Percentiles rank a stretch among this genome's conserved stretches.
Conservation (phyloP, 1,139 yeast species). For the Zygoascus sp. region DNA sequence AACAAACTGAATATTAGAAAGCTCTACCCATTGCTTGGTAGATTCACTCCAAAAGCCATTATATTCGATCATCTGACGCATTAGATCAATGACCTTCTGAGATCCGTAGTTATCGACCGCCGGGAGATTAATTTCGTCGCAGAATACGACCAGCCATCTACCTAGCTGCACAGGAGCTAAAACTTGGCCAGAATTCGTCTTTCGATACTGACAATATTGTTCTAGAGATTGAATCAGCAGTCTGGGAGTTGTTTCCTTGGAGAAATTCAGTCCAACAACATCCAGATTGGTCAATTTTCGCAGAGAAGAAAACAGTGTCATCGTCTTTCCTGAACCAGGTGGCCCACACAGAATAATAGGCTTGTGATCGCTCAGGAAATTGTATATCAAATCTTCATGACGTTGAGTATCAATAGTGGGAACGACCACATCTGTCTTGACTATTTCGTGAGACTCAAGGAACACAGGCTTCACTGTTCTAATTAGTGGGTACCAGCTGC, state of each 20-base stretch:
- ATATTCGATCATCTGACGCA: slow-evolving; percentile 71
- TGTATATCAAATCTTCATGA: slow-evolving; percentile 58
- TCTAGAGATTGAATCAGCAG: slow-evolving; percentile 63
- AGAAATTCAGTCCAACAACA: slow-evolving; percentile 69
- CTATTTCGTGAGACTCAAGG: slow-evolving; percentile 61
- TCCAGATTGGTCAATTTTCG: slow-evolving; percentile 55
- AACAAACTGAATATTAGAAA: slow-evolving; percentile 72
- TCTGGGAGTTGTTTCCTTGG: slow-evolving; percentile 71
- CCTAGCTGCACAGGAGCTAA: slow-evolving; percentile 61
- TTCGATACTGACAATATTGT: slow-evolving; percentile 63
- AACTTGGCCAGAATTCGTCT: slow-evolving; percentile 47
- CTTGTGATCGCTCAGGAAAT: slow-evolving; percentile 52
- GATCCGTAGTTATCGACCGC: slow-evolving; percentile 69
- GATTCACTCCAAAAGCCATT: slow-evolving; percentile 71
- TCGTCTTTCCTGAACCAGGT: slow-evolving; percentile 96
- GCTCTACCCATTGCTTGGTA: slow-evolving; percentile 60
- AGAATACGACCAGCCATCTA: slow-evolving; percentile 76
- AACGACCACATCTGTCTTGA: slow-evolving; percentile 60
- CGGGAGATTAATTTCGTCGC: slow-evolving; percentile 91
- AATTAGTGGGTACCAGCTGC: slow-evolving; percentile 49
- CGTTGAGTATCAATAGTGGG: slow-evolving; percentile 76
- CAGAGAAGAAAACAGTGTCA: slow-evolving; percentile 74
- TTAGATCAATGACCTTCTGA: slow-evolving; percentile 66
- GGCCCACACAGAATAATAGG: slow-evolving; percentile 87
- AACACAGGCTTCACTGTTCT: slow-evolving; percentile 44